Percentiles rank a stretch among this genome's conserved stretches.
Evolutionary conservation across 2,329 filamentous ascomycete genomes (phyloP).

Genomic region (Seiridium unicorne): DNA sequence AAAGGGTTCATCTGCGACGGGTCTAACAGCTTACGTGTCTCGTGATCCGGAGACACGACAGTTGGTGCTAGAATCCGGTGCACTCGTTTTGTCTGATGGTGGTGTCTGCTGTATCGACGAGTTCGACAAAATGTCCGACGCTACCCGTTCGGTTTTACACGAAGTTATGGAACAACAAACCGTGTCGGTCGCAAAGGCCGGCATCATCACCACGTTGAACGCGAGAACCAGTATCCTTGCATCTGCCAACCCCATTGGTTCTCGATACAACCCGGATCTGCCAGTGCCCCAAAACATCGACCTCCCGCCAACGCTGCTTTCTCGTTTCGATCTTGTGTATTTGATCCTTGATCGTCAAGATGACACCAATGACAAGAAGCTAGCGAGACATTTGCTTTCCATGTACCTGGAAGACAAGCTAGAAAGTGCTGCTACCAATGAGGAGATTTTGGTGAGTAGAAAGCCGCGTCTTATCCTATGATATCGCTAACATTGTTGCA

Average conservation of each 20-base stretch:
- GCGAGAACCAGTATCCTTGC: conserved; percentile 93
- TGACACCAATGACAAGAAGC: conserved; percentile 80
- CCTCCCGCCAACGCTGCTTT: conserved; percentile 88
- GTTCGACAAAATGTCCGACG: conserved; percentile 83
- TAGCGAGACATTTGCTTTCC: conserved; percentile 89
- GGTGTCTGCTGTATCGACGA: conserved; percentile 84
- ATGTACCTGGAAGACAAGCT: conserved; percentile 97
- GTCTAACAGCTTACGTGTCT: conserved; percentile 79
- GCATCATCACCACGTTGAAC: conserved; percentile 95
- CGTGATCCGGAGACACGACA: conserved; percentile 78
- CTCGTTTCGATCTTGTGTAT: conserved; percentile 95
- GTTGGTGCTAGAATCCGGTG: conserved; percentile 77
- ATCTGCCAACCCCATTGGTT: conserved; percentile 96
- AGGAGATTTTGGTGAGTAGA: conserved; percentile 75
- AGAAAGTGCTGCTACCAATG: conserved; percentile 70
- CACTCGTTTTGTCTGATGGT: conserved; percentile 75
- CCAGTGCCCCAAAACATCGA: conserved; percentile 98
- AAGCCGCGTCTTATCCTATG: too few species aligned
- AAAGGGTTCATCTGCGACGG: conserved; percentile 77
- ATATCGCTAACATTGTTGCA: conserved; percentile 34
- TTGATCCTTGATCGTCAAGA: conserved; percentile 93
- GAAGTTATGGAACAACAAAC: conserved; percentile 90
- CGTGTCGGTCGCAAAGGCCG: conserved; percentile 83
- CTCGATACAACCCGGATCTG: conserved; percentile 93
- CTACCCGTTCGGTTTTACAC: conserved; percentile 76